phyloP scores from a whole-genome alignment of 1,284 basidiomycete genomes.

The Violaceomyces palustris region DNA sequence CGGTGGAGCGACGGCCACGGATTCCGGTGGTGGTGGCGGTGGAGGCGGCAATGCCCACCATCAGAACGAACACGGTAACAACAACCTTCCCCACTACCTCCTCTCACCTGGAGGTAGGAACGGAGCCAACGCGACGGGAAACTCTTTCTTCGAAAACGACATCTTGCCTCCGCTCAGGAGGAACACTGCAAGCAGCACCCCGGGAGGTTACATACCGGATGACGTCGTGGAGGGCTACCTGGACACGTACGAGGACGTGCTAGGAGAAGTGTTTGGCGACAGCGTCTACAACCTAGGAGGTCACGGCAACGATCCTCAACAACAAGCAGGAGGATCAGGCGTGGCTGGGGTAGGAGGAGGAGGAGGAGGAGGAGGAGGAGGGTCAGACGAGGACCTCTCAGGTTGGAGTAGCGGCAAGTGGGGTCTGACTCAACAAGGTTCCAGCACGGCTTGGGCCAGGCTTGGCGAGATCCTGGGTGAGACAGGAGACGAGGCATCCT shows the following conservation, averaged over 20 bases:
- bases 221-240: conserved; percentile 58
- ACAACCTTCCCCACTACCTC: not conserved
- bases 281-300: conserved; percentile 14
- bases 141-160: conserved; percentile 55
- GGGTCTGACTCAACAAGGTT: conserved; percentile 37
- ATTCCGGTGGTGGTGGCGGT: not conserved
- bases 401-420: conserved; percentile 40
- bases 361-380: not conserved
- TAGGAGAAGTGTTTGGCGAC: conserved; percentile 56
- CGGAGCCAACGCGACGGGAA: conserved; percentile 2
- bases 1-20: not conserved
- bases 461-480: conserved; percentile 45
- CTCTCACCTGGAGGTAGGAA: not conserved
- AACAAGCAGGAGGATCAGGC: conserved; percentile 1
- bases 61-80: conserved; percentile 1
- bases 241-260: conserved; percentile 59
- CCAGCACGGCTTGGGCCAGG: conserved; percentile 42
- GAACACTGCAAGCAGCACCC: conserved; percentile 48
- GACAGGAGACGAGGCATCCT: too few species aligned
- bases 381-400: conserved; percentile 3
- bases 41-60: not conserved
- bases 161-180: conserved; percentile 56
- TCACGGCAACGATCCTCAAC: conserved; percentile 1
- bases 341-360: too few species aligned
- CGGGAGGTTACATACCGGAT: conserved; percentile 56